Conservation (phyloP, 2,329 filamentous ascomycete species). For the Apiospora saccharicola region DNA sequence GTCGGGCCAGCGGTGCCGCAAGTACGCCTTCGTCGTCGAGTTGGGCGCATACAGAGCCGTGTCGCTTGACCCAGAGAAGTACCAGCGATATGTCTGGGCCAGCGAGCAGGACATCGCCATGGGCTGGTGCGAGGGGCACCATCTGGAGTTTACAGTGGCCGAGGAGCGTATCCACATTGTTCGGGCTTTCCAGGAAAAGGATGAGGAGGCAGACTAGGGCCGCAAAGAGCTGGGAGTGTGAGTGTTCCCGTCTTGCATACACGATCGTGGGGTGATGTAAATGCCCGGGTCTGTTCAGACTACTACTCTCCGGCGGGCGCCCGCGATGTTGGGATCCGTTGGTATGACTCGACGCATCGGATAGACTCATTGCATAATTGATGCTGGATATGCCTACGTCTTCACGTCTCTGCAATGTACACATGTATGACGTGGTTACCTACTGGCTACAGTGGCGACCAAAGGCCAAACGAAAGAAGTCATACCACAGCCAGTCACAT, state of each 20-base stretch:
- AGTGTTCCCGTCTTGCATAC: not conserved
- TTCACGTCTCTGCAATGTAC: not conserved
- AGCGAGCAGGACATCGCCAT: constrained; percentile 5
- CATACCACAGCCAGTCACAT: not conserved
- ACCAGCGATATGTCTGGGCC: not conserved
- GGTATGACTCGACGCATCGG: not conserved
- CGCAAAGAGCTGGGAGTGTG: too few species aligned
- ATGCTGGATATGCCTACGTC: not conserved
- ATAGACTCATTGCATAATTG: not conserved
- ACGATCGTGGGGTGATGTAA: too few species aligned
- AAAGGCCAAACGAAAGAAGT: not conserved
- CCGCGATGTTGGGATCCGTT: not conserved
- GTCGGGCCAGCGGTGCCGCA: constrained; percentile 1
- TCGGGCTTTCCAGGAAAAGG: not conserved
- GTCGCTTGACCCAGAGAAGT: not conserved
- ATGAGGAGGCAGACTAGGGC: not conserved
- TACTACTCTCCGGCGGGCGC: too few species aligned
- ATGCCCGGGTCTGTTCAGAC: not conserved
- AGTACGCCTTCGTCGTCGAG: constrained; percentile 15
- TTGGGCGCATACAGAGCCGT: not conserved
- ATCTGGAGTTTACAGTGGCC: not conserved
- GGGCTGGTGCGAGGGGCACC: not conserved
- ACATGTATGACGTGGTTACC: not conserved
- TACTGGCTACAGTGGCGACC: not conserved
- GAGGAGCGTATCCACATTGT: not conserved